A percentile compares a stretch with the other conserved stretches of the same genome.
phyloP scores from a whole-genome alignment of 306 rosid genomes.

The Quercus cerris region DNA sequence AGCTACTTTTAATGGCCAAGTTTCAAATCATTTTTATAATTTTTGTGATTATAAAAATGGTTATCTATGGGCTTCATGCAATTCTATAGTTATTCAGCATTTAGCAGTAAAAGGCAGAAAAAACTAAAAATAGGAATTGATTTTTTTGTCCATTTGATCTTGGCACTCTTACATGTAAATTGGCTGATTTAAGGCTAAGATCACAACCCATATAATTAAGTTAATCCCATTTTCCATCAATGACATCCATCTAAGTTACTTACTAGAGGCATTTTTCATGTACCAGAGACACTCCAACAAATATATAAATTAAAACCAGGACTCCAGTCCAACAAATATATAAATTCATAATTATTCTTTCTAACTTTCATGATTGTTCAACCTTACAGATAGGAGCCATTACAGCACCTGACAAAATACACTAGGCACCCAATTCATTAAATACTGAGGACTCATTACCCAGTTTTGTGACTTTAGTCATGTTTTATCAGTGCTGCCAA shows the following conservation, averaged over 20 bases:
- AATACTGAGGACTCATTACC: no score
- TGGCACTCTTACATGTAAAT: neutral
- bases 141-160: neutral
- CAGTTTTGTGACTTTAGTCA: no score
- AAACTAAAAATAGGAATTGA: neutral
- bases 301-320: no score
- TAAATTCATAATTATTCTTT: neutral
- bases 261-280: neutral
- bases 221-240: neutral
- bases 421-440: no score
- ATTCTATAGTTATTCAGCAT: no score
- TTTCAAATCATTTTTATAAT: neutral
- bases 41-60: no score
- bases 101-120: neutral
- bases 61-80: no score
- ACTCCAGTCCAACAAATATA: neutral
- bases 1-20: neutral
- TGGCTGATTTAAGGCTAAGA: neutral
- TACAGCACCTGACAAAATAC: conserved; percentile 76
- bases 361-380: conserved; percentile 2
- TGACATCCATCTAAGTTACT: neutral
- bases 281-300: neutral
- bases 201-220: neutral
- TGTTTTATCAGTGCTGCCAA: no score
- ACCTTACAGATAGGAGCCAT: conserved; percentile 91